A percentile compares a stretch with the other conserved stretches of the same genome.
phyloP scores from a whole-genome alignment of 805 yeast genomes.

The Sungouiella thailandica region DNA sequence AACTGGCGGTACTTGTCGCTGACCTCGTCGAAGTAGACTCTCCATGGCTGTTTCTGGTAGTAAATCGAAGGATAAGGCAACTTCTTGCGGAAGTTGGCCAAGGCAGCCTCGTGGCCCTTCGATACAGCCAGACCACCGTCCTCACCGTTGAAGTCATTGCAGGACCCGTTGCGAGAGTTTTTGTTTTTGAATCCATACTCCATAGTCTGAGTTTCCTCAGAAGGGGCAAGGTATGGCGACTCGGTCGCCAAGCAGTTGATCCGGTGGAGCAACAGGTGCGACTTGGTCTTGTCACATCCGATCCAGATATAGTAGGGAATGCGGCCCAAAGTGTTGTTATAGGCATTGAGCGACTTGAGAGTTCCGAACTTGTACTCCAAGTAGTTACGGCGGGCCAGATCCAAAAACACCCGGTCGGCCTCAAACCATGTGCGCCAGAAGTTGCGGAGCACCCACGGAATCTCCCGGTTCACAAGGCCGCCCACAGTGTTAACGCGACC shows the following conservation, averaged over 20 bases:
- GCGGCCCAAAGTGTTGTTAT: conserved; percentile 60
- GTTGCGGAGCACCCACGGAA: conserved; percentile 71
- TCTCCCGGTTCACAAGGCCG: conserved; percentile 65
- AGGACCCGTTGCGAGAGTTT: conserved; percentile 10
- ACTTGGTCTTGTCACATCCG: conserved; percentile 46
- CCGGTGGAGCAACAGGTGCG: conserved; percentile 48
- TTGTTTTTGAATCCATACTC: conserved; percentile 19
- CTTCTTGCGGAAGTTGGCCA: conserved; percentile 53
- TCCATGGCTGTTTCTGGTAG: conserved; percentile 72
- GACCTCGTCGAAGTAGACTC: conserved; percentile 74
- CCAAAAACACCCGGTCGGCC: conserved; percentile 73
- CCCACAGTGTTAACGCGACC: conserved; percentile 75
- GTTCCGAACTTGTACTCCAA: conserved; percentile 82
- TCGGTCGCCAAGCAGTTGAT: conserved; percentile 74
- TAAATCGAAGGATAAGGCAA: conserved; percentile 78
- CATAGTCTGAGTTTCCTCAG: conserved; percentile 21
- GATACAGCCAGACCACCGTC: too few species aligned
- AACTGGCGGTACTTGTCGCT: conserved; percentile 66
- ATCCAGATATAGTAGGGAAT: conserved; percentile 84
- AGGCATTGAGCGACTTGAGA: conserved; percentile 63
- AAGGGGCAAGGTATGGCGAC: conserved; percentile 74
- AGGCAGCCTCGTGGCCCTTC: conserved; percentile 77
- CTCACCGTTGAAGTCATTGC: too few species aligned
- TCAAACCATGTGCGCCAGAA: conserved; percentile 90
- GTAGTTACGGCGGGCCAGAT: conserved; percentile 77